Base-by-base conservation (phyloP, 495 filamentous ascomycete genomes). In the Xylaria curta region DNA sequence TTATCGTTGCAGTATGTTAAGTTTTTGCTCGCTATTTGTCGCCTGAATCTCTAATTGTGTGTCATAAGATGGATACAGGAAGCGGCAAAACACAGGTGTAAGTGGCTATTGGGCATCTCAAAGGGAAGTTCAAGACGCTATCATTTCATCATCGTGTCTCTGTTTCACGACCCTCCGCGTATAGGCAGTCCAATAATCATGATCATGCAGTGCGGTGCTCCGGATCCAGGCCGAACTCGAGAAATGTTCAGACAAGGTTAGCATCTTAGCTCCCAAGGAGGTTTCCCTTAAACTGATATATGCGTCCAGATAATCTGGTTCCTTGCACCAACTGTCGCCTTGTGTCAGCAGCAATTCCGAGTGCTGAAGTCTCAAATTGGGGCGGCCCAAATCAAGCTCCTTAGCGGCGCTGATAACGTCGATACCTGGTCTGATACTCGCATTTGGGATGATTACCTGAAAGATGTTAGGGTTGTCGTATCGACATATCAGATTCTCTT, bases 1-100 rank as follows among this genome's bases (percentile, higher is more conserved):
- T 94, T 69, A 95, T 98, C 73, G 92, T 98, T 66, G 90, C 90
- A 17, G 94, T 95, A 84, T 36, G 89, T 82, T 5, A 36, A 54
- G 15, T 61, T 47, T 28, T 28, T 15, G 6, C 31, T 28, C 4
- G 4, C 19, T 36, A 66, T 40, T 24, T 28, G 26, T 8, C 47
- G n/a, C 12, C 59, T 33, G 7, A 7, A 5, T 44, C 8, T 15
- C 47, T 44, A 56, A 64, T 36, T 36, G 36, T 24, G 26, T 21
- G 9, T 13, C 38, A 46, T 71, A 95, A 95, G 92, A 97, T 97
- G 94, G 94, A 96, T 76, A 97, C 95, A 0, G 95, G 95, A 1
- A 93, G 89, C 78, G 95, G 95, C 10, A 98, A 98, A 81, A 98
- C 95, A 3, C 91, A 93, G 69, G 90, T 97, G 94, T 95, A 89